phyloP scores from a whole-genome alignment of 1,284 basidiomycete genomes.

The Sporisorium iseilematis-ciliati region DNA sequence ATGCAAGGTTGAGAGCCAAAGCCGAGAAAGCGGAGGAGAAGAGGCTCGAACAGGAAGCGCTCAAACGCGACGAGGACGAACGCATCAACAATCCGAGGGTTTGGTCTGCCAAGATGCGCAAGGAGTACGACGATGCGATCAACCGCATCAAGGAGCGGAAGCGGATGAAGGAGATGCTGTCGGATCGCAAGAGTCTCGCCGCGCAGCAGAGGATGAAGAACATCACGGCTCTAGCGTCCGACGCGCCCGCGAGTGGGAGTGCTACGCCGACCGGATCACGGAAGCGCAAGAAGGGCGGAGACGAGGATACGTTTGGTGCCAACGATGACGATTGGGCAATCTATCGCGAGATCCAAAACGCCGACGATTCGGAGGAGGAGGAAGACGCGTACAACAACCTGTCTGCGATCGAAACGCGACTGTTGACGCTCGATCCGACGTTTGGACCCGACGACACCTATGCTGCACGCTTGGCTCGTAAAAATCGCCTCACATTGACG shows the following conservation, averaged over 20 bases:
- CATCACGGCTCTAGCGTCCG: slow-evolving; percentile 88
- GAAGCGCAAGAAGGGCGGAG: slow-evolving; percentile 59
- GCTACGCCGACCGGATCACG: slow-evolving; percentile 32
- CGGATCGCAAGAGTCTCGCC: slow-evolving; percentile 91
- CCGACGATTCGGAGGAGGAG: slow-evolving; percentile 91
- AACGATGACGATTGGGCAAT: slow-evolving; percentile 98
- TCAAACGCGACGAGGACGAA: slow-evolving; percentile 85
- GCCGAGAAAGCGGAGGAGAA: slow-evolving; percentile 85
- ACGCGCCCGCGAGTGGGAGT: slow-evolving; percentile 68
- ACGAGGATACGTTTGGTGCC: slow-evolving; percentile 93
- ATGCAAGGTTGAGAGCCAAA: slow-evolving; percentile 85
- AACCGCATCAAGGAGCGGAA: slow-evolving; percentile 86
- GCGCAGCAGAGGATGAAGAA: slow-evolving; percentile 97
- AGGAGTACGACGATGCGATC: slow-evolving; percentile 75
- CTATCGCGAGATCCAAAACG: slow-evolving; percentile 92
- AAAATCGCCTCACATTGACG: slow-evolving; percentile 85
- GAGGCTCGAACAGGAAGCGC: slow-evolving; percentile 75
- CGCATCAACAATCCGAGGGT: slow-evolving; percentile 71
- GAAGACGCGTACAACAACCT: slow-evolving; percentile 87
- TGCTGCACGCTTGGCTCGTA: slow-evolving; percentile 79
- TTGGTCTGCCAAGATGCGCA: slow-evolving; percentile 59
- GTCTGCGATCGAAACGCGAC: slow-evolving; percentile 81
- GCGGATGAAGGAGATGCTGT: slow-evolving; percentile 83
- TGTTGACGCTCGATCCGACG: slow-evolving; percentile 84
- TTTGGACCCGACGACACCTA: slow-evolving; percentile 87